These are phyloP conservation scores for Trichoderma sp. DNA, from an alignment of 2,329 filamentous ascomycete species.

Conservation along the genomic window DNA sequence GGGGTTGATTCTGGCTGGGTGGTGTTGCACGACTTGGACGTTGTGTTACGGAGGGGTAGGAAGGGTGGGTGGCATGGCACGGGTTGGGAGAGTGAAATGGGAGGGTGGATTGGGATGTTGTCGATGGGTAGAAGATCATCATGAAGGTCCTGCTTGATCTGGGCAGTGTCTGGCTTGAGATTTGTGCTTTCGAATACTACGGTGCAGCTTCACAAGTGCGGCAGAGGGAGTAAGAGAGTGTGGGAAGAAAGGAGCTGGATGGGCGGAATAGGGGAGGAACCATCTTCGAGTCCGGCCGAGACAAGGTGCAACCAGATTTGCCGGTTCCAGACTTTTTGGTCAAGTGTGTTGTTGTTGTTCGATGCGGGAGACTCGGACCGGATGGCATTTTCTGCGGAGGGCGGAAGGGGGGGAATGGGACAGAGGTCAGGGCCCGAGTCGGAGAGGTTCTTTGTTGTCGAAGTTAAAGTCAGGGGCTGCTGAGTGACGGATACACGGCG, in stretches of 20 bases:
- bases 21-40: constrained; percentile 14
- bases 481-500: constrained; percentile 19
- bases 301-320: constrained; percentile 1
- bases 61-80: not conserved
- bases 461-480: constrained; percentile 9
- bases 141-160: constrained; percentile 27
- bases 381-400: not conserved
- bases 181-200: no score
- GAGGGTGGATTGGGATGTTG: no score
- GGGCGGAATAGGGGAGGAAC: not conserved
- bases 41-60: constrained; percentile 18
- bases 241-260: not conserved
- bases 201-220: not conserved
- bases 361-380: not conserved
- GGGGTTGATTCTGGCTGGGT: not conserved
- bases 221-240: not conserved
- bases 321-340: not conserved
- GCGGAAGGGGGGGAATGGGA: no score
- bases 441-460: not conserved
- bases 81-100: no score
- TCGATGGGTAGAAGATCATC: not conserved
- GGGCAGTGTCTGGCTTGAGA: constrained; percentile 13
- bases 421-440: not conserved
- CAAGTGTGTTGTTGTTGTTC: not conserved
- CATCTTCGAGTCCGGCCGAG: constrained; percentile 1